These are phyloP conservation scores for Metrosideros polymorpha DNA, from an alignment of 441 rosid genomes.

Conservation along the genomic window DNA sequence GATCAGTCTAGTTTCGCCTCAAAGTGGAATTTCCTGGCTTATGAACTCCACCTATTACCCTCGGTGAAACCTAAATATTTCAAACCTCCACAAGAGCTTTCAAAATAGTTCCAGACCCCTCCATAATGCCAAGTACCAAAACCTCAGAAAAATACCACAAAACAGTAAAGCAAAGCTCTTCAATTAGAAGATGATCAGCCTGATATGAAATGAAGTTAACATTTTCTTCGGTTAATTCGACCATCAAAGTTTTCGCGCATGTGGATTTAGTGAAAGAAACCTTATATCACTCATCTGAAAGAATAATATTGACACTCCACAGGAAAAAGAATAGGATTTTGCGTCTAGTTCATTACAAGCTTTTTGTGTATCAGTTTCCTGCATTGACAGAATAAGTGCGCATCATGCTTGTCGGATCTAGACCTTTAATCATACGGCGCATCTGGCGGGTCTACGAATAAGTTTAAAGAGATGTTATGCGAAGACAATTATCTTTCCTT, in stretches of 20 bases:
- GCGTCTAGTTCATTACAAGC: not conserved
- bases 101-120: not conserved
- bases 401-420: not conserved
- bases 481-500: not conserved
- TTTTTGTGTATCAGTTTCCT: not conserved
- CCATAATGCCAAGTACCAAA: not conserved
- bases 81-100: not conserved
- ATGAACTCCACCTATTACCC: too few relatives aligned
- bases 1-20: too few relatives aligned
- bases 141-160: not conserved
- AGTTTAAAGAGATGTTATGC: not conserved
- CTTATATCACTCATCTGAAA: not conserved
- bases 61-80: not conserved
- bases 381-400: not conserved
- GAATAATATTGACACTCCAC: rapidly evolving
- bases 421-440: not conserved
- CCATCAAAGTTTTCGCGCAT: not conserved
- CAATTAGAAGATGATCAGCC: not conserved
- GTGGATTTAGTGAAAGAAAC: not conserved
- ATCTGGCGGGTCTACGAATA: not conserved
- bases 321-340: not conserved
- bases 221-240: not conserved
- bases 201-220: not conserved
- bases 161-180: not conserved
- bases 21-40: too few relatives aligned